phyloP scores from a whole-genome alignment of 1,284 basidiomycete species.

The Sanghuangporus weigelae region DNA sequence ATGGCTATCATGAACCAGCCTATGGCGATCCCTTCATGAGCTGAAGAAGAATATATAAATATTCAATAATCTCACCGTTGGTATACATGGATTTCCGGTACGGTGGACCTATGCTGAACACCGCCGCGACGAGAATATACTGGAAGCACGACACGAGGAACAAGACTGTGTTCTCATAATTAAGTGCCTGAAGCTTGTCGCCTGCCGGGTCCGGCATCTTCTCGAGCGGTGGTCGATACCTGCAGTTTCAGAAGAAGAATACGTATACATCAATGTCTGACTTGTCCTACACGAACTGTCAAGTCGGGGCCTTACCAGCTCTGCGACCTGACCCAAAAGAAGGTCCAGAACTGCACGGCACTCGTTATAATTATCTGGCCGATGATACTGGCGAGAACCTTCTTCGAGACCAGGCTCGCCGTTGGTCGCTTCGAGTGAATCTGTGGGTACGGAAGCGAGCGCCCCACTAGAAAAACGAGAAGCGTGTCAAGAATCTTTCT shows the following conservation, averaged over 20 bases:
- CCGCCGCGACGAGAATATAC: slow-evolving; percentile 93
- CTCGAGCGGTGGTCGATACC: slow-evolving; percentile 60
- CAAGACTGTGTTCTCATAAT: slow-evolving; percentile 90
- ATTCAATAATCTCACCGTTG: slow-evolving; percentile 59
- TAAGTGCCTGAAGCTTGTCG: slow-evolving; percentile 82
- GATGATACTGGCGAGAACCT: slow-evolving; percentile 90
- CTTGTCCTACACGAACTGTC: neutral
- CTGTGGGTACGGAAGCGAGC: slow-evolving; percentile 84
- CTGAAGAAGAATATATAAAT: slow-evolving; percentile 14
- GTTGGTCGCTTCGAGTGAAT: slow-evolving; percentile 92
- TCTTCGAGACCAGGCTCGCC: slow-evolving; percentile 93
- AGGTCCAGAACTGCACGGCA: slow-evolving; percentile 81
- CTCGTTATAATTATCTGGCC: slow-evolving; percentile 91
- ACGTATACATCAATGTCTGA: neutral
- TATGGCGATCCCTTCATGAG: slow-evolving; percentile 29
- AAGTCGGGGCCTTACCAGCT: slow-evolving; percentile 54
- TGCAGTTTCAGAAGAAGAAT: slow-evolving; percentile 17
- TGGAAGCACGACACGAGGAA: slow-evolving; percentile 98
- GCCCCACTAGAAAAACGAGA: slow-evolving; percentile 65
- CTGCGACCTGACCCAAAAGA: slow-evolving; percentile 83
- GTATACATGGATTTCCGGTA: slow-evolving; percentile 95
- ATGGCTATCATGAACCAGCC: slow-evolving; percentile 78
- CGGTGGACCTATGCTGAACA: slow-evolving; percentile 97
- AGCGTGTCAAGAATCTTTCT: slow-evolving; percentile 10
- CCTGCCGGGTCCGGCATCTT: slow-evolving; percentile 53